These are phyloP conservation scores for Trametes meyenii DNA, from an alignment of 768 basidiomycete genomes.

Conservation along the genomic window DNA sequence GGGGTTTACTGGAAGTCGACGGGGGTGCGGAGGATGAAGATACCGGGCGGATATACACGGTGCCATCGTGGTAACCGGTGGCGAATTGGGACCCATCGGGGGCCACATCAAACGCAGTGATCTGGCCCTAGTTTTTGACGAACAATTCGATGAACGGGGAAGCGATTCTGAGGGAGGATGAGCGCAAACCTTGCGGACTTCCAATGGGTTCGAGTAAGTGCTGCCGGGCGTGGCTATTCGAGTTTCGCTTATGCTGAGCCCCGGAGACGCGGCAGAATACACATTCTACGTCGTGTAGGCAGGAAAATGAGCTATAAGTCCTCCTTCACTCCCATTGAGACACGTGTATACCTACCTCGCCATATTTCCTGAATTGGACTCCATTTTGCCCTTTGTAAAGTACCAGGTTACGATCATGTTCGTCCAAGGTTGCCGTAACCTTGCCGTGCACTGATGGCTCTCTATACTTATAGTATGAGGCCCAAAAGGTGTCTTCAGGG, in stretches of 20 bases:
- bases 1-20: constrained; percentile 41
- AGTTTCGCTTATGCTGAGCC: constrained; percentile 51
- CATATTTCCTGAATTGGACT: constrained; percentile 44
- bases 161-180: neutral
- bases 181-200: constrained; percentile 35
- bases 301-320: neutral
- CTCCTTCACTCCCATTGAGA: neutral
- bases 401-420: constrained; percentile 53
- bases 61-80: constrained; percentile 62
- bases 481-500: constrained; percentile 66
- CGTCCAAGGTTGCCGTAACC: constrained; percentile 54
- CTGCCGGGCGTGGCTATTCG: constrained; percentile 52
- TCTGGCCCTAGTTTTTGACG: constrained; percentile 46
- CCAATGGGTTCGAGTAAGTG: constrained; percentile 51
- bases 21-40: constrained; percentile 25
- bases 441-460: constrained; percentile 66
- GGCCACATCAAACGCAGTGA: constrained; percentile 65
- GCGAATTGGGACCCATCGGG: constrained; percentile 62
- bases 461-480: constrained; percentile 66
- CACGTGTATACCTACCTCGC: constrained; percentile 34
- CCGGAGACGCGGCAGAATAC: constrained; percentile 50
- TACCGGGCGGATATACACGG: constrained; percentile 52
- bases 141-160: neutral
- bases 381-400: constrained; percentile 50
- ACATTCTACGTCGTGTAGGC: constrained; percentile 28